Conservation (phyloP, 106 monocot genomes). For the Dioscorea zingiberensis region DNA sequence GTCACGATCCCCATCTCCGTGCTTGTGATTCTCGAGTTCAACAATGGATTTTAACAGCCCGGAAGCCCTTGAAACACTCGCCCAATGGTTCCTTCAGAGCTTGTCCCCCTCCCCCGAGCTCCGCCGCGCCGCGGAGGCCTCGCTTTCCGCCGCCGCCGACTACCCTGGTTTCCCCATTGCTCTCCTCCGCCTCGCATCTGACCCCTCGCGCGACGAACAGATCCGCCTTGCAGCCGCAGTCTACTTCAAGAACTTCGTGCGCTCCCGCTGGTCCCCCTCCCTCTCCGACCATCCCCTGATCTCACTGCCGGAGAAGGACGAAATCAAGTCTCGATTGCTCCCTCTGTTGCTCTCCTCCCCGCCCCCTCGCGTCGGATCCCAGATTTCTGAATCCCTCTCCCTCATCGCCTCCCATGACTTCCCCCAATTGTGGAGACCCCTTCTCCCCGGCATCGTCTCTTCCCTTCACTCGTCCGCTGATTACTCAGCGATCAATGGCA, state of each 20-base stretch:
- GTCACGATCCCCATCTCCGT: no score
- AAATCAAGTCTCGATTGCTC: constrained; percentile 66
- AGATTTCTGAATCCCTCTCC: constrained; percentile 71
- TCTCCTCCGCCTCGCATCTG: constrained; percentile 58
- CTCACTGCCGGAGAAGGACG: constrained; percentile 45
- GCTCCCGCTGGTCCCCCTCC: constrained; percentile 30
- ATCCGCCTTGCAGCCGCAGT: constrained; percentile 55
- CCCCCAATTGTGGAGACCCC: constrained; percentile 63
- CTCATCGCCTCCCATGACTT: constrained; percentile 64
- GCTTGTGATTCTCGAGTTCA: no score
- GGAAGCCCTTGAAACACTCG: constrained; percentile 49
- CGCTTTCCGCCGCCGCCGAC: constrained; percentile 46
- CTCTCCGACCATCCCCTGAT: constrained; percentile 18
- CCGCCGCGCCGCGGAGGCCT: constrained; percentile 74
- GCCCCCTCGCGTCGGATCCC: constrained; percentile 50
- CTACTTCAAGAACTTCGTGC: constrained; percentile 41
- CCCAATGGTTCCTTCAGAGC: constrained; percentile 65
- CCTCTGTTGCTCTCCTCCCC: constrained; percentile 56
- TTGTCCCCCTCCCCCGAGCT: constrained; percentile 65
- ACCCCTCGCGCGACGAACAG: constrained; percentile 39
- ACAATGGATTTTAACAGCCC: constrained; percentile 33
- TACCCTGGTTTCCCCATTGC: constrained; percentile 59
- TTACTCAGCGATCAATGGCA: constrained; percentile 49
- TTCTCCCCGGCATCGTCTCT: constrained; percentile 78
- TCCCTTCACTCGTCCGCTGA: constrained; percentile 40